Base-by-base conservation (phyloP, 2,329 filamentous ascomycete species). In the Alternaria tenuissima region DNA sequence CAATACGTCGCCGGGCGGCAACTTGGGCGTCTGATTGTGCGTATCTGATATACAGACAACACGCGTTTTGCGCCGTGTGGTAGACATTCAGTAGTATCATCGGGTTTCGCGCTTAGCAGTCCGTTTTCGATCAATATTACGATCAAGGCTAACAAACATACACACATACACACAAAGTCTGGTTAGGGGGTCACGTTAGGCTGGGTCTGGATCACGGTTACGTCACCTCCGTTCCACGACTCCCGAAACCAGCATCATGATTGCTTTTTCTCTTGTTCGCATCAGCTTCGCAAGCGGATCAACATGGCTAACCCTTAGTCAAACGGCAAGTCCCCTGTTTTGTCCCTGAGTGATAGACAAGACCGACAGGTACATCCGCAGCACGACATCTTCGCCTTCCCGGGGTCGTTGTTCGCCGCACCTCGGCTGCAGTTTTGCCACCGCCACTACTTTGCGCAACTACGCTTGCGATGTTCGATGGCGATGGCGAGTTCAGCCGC, bases 11-110 rank as follows among this genome's bases (percentile, higher is more conserved):
- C 91, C 91, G 22, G 83, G 84, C 0, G 91, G 91, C 1, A 93
- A 83, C 68, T 87, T 89, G 14, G 85, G 84, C 5, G 80, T 80
- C 56, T 83, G 84, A 73, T 91, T 91, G 77, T 93, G 90, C 2
- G 90, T 93, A 78, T 94, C 91, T 4, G 91, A 91, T 57, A 93
- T 84, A 78, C 90, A 92, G 53, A 93, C 89, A 58, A 93, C 85
- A 61, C 90, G 85, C 6, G 89, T 88, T 57, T 71, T 77, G 46
- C 65, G 65, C 47, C 36, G 36, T 28, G 36, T 18, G 5, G 18
- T 26, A 30, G 46, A 38, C 46, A 49, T 49, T 30, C 14, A 18
- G 7, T 5, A 36, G 30, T 36, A 11, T 32, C n/a, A 49, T 34
- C 30, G 39, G 39, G 39, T 42, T 42, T 42, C 20, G 20, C 39